These are phyloP conservation scores for Laburnicola sp. DNA, from an alignment of 2,329 filamentous ascomycete genomes.

Conservation along the genomic window DNA sequence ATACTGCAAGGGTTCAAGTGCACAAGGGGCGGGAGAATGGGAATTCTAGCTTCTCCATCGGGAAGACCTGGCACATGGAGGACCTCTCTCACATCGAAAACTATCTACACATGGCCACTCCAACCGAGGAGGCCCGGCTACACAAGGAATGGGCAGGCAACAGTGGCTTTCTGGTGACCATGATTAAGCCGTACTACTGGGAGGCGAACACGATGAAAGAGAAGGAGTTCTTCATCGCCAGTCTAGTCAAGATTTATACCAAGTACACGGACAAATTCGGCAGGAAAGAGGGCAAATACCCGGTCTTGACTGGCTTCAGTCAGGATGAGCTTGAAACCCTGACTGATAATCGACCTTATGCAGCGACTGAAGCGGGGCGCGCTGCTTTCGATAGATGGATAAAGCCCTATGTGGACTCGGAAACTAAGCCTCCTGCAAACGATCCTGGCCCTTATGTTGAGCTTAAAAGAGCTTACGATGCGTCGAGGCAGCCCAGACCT, in stretches of 20 bases:
- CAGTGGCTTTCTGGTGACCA: slow-evolving; percentile 81
- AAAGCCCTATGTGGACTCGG: not conserved
- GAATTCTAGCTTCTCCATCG: slow-evolving; percentile 93
- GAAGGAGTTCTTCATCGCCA: slow-evolving; percentile 98
- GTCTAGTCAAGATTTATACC: slow-evolving; percentile 90
- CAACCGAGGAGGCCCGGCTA: slow-evolving; percentile 62
- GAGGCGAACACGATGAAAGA: slow-evolving; percentile 90
- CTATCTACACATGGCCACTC: slow-evolving; percentile 66
- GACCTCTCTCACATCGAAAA: slow-evolving; percentile 84
- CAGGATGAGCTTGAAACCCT: slow-evolving; percentile 76
- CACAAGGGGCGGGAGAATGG: slow-evolving; percentile 96
- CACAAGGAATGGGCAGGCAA: slow-evolving; percentile 76
- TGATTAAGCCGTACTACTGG: slow-evolving; percentile 97
- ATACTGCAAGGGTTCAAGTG: slow-evolving; percentile 88
- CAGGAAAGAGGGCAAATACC: slow-evolving; percentile 67
- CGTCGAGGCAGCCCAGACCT: not conserved
- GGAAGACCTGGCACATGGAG: slow-evolving; percentile 97
- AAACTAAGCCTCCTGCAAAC: slow-evolving; percentile 6
- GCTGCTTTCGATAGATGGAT: slow-evolving; percentile 17
- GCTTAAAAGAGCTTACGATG: slow-evolving; percentile 3
- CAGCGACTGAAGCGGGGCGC: slow-evolving; percentile 35
- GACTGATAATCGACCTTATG: slow-evolving; percentile 54
- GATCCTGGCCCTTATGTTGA: slow-evolving; percentile 9
- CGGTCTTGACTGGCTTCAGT: slow-evolving; percentile 81
- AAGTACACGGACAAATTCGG: slow-evolving; percentile 71